These are phyloP conservation scores for Aphanomyces invadans DNA, from an alignment of 352 stramenopile species.

Conservation along the genomic window DNA sequence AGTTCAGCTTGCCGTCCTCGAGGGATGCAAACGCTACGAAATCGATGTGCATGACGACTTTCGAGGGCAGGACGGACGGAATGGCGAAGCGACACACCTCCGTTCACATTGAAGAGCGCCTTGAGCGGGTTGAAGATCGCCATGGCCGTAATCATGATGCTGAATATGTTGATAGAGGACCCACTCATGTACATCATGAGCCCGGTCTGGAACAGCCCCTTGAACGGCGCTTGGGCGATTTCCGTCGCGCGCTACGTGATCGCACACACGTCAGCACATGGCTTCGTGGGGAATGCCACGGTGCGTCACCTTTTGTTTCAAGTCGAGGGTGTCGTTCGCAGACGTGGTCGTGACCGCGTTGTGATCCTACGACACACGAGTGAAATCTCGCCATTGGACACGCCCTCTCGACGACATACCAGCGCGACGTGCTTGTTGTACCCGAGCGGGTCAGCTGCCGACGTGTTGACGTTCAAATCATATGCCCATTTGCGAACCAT, in stretches of 20 bases:
- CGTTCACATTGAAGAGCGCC: conserved; percentile 79
- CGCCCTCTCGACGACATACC: neutral
- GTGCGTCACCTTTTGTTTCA: conserved; percentile 78
- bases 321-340: conserved; percentile 56
- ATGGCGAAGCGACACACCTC: no score
- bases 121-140: conserved; percentile 90
- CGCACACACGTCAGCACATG: neutral
- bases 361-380: conserved; percentile 34
- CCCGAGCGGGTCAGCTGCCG: neutral
- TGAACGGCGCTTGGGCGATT: conserved; percentile 84
- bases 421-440: conserved; percentile 14
- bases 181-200: conserved; percentile 97
- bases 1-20: conserved; percentile 64
- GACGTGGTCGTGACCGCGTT: conserved; percentile 49
- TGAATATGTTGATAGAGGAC: conserved; percentile 92
- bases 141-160: conserved; percentile 92
- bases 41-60: neutral
- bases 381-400: neutral
- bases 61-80: conserved; percentile 1
- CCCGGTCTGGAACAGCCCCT: conserved; percentile 88
- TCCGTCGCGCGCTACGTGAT: conserved; percentile 77
- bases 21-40: conserved; percentile 61
- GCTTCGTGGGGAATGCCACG: neutral
- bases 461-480: conserved; percentile 4
- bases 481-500: conserved; percentile 20